Conservation (phyloP, 1,284 basidiomycete genomes). For the Ceratorhiza oryzae-sativae region DNA sequence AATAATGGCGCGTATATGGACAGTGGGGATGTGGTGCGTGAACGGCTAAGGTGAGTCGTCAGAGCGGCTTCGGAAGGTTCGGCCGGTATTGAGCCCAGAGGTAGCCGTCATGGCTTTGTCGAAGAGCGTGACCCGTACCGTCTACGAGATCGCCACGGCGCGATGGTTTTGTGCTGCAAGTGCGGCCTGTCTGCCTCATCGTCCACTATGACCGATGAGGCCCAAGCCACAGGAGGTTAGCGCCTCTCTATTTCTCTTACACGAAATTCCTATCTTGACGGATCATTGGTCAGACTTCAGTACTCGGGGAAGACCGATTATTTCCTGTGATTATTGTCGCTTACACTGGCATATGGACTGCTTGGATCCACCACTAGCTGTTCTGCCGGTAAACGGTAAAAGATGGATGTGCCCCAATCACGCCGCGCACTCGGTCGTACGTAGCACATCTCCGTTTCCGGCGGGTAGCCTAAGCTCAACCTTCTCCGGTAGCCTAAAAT, state of each 20-base stretch:
- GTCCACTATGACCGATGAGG: conserved; percentile 51
- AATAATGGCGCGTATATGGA: conserved; percentile 80
- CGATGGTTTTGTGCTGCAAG: conserved; percentile 84
- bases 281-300: conserved; percentile 34
- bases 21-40: conserved; percentile 60
- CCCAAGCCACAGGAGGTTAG: conserved; percentile 25
- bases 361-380: conserved; percentile 85
- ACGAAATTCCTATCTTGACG: conserved; percentile 1
- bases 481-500: conserved; percentile 78
- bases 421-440: conserved; percentile 77
- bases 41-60: conserved; percentile 36
- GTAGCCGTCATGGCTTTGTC: conserved; percentile 85
- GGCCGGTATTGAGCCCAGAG: conserved; percentile 36
- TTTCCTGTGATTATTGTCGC: conserved; percentile 95
- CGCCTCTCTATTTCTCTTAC: background rate
- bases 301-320: conserved; percentile 59
- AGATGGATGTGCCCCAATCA: conserved; percentile 99
- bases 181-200: conserved; percentile 80
- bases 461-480: conserved; percentile 55
- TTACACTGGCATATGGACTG: conserved; percentile 98
- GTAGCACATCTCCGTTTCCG: conserved; percentile 46
- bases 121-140: conserved; percentile 93
- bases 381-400: conserved; percentile 84
- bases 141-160: conserved; percentile 84
- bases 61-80: background rate